Evolutionary conservation across 2,329 filamentous ascomycete species (phyloP), one percentile per base, ranked within the genome.

Genomic region (Fusarium albosuccineum): DNA sequence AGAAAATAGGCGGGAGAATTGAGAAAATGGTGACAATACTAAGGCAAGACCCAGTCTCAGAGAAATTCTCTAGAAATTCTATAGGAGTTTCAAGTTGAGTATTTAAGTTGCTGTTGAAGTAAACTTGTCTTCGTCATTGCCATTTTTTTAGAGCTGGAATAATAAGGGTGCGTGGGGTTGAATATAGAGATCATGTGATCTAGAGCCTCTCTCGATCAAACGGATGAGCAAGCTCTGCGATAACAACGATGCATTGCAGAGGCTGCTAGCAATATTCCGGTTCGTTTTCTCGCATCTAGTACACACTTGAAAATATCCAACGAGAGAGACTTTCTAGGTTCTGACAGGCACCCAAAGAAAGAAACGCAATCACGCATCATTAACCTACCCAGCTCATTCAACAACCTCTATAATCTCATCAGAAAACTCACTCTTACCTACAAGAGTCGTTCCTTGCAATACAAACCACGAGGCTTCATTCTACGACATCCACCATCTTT

Each of bases 121-220:
- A 14, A 57, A 51, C 39, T 67, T 57, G 45, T 57, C 13, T 27
- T n/a, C 14, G 33, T 17, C 5, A 22, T 22, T 37, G 10, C 14
- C 29, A 41, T 63, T 69, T 68, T 69, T 63, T 60, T 60, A 49
- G 62, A 55, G 29, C 53, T 33, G 5, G 27, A 59, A 58, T 42
- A 22, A 22, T 22, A 22, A 22, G 52, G 10, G 33, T 36, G 49
- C 36, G 66, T 70, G 63, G 62, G 66, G 62, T 66, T 42, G 22
- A 22, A 22, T 52, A 41, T 50, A 36, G 30, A 52, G 50, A 68
- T 68, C 66, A 68, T 68, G 66, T 69, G 67, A 70, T 67, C 70
- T 37, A 44, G 33, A 16, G 46, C 48, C 26, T 40, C 57, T 37
- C 37, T 33, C 16, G 22, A 22, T 45, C 57, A 46, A 52, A 16